A percentile compares a stretch with the other conserved stretches of the same genome.
These are phyloP conservation scores for Geotrichum reessii DNA, from an alignment of 1,139 yeast genomes.

Conservation along the genomic window DNA sequence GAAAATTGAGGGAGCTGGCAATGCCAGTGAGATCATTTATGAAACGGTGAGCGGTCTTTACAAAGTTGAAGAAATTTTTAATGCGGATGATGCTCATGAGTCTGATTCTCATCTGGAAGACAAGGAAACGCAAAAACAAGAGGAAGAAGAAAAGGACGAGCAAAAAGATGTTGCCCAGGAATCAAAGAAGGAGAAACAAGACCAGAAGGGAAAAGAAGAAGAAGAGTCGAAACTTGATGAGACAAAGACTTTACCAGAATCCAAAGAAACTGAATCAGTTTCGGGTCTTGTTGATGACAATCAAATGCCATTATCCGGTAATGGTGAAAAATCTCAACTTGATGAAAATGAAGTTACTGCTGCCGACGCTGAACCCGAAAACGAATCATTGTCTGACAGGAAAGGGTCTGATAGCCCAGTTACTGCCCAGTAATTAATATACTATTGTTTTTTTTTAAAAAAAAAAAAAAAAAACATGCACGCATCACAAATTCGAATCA, in stretches of 20 bases:
- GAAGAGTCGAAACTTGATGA: background rate
- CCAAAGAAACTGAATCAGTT: background rate
- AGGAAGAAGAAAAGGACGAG: background rate
- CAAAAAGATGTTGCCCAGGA: background rate
- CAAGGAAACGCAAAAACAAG: background rate
- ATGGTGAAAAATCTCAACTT: no score
- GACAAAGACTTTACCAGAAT: background rate
- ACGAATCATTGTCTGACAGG: no score
- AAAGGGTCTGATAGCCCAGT: no score
- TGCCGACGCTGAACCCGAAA: no score
- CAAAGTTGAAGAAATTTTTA: background rate
- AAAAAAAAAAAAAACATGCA: no score
- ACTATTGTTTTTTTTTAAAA: no score
- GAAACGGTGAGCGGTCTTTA: background rate
- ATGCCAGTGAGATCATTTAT: slow-evolving; percentile 43
- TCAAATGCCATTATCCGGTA: no score
- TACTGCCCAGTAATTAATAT: no score
- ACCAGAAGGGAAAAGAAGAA: background rate
- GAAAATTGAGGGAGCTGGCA: slow-evolving; percentile 57
- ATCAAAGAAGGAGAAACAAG: background rate
- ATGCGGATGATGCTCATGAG: background rate
- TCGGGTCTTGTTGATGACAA: no score
- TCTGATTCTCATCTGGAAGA: background rate
- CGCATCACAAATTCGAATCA: no score
- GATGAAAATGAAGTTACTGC: no score